Evolutionary conservation across 345 rosid genomes (phyloP), one percentile per base, ranked within the genome.

Genomic region (Corchorus capsularis): DNA sequence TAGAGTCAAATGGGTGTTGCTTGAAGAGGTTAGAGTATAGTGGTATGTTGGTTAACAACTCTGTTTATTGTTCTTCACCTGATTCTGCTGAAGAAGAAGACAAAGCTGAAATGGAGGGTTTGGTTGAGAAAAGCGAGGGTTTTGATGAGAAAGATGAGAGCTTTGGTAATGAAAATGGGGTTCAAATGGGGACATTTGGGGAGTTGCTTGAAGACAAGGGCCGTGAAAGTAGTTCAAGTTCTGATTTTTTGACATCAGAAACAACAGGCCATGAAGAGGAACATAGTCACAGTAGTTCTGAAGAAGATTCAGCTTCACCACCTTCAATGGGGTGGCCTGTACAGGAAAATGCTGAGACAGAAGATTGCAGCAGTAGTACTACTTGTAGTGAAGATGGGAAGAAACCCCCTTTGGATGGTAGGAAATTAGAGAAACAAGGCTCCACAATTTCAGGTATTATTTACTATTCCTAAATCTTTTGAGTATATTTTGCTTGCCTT

Each of bases 151-250:
- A 77, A 43, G 79, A 80, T 39, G 89, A 76, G 52, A 72, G 35
- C 60, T 62, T 62, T 55, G 27, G 62, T 55, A 86, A 71, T 55
- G 87, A 71, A 71, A 81, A 77, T 50, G 83, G 65, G 34, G 79
- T 76, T 67, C 79, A 78, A 70, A 49, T 77, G 56, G 84, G 81
- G 82, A 81, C 83, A 15, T 89, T 87, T 82, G 88, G 79, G 57
- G 87, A 87, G 27, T 79, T 88, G 74, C 74, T 85, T 79, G 90
- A 85, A 78, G 89, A 79, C 64, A 81, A 86, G 63, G 86, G 77
- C 27, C 79, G 90, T 75, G 92, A 86, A 77, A 93, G 95, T 79
- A 88, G 97, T 78, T 90, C 91, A 74, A 88, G 97, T 81, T 96
- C 94, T 10, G 93, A 87, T 64, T 86, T 88, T 75, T 84, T 87